These are phyloP conservation scores for Candida dubliniensis DNA, from an alignment of 1,139 yeast genomes.

Conservation along the genomic window DNA sequence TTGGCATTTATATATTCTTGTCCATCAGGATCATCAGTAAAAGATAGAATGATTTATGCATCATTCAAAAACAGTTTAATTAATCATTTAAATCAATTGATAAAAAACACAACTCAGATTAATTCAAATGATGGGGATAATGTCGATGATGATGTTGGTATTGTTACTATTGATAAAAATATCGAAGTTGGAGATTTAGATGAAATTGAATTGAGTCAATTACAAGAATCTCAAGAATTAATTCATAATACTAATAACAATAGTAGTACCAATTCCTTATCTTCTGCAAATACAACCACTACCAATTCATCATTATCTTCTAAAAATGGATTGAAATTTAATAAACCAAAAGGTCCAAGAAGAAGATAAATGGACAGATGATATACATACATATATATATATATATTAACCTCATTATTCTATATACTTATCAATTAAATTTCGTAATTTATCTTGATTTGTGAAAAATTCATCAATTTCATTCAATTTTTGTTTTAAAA, in stretches of 20 bases:
- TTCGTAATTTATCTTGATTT: slow-evolving; percentile 19
- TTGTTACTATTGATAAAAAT: slow-evolving; percentile 37
- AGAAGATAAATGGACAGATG: slow-evolving; percentile 28
- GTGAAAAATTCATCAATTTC: slow-evolving; percentile 16
- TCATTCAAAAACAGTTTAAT: slow-evolving; percentile 72
- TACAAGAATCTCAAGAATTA: slow-evolving; percentile 22
- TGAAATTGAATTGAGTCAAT: slow-evolving; percentile 53
- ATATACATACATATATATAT: background rate
- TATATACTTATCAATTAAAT: slow-evolving; percentile 26
- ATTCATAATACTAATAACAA: background rate
- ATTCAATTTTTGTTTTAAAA: slow-evolving; percentile 11
- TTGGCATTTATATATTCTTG: slow-evolving; percentile 76
- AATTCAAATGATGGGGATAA: no score
- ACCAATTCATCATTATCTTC: no score
- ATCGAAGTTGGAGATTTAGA: slow-evolving; percentile 70
- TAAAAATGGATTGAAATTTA: slow-evolving; percentile 33
- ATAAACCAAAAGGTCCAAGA: slow-evolving; percentile 59
- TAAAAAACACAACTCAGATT: no score
- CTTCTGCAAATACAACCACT: no score
- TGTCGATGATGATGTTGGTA: slow-evolving; percentile 2
- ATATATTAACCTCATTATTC: slow-evolving; percentile 4
- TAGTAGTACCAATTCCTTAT: no score
- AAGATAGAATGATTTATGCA: slow-evolving; percentile 91
- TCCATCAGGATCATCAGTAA: slow-evolving; percentile 87
- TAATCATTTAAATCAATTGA: slow-evolving; percentile 36